Conservation (phyloP, 108 stramenopile genomes). For the Bacterosira constricta region DNA sequence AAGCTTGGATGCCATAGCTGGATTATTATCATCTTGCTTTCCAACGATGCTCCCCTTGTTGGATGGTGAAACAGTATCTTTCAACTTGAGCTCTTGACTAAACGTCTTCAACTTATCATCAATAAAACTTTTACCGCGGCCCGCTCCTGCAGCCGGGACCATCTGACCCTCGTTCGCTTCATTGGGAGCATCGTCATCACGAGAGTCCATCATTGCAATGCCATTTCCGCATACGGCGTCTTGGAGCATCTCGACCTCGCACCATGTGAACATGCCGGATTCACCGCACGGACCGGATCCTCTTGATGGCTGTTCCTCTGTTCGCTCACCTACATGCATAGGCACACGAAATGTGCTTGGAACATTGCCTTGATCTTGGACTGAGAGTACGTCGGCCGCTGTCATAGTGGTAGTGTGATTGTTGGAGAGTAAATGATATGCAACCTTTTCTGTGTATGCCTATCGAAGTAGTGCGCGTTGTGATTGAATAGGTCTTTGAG, state of each 20-base stretch:
- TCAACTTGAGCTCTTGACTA: background rate
- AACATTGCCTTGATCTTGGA: background rate
- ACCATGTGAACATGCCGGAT: slow-evolving; percentile 25
- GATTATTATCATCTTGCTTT: too few relatives aligned
- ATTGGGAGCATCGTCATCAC: slow-evolving; percentile 26
- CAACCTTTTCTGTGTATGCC: too few relatives aligned
- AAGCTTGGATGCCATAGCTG: background rate
- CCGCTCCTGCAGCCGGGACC: background rate
- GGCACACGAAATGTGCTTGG: too few relatives aligned
- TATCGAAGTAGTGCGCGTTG: too few relatives aligned
- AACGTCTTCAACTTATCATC: background rate
- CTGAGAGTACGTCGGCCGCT: background rate
- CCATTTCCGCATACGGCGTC: slow-evolving; percentile 27
- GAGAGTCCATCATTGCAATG: slow-evolving; percentile 13
- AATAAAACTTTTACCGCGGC: background rate
- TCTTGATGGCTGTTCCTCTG: background rate
- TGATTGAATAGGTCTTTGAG: background rate
- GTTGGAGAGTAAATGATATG: background rate
- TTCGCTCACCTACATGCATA: slow-evolving; percentile 1
- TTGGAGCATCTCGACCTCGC: slow-evolving; percentile 31
- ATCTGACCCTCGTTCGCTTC: background rate
- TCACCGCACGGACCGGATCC: background rate
- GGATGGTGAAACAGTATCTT: background rate
- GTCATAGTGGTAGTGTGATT: background rate
- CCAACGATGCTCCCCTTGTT: background rate